Conservation (phyloP, 371 early-diverging fungal species). For the Caulochytrium protostelioides region DNA sequence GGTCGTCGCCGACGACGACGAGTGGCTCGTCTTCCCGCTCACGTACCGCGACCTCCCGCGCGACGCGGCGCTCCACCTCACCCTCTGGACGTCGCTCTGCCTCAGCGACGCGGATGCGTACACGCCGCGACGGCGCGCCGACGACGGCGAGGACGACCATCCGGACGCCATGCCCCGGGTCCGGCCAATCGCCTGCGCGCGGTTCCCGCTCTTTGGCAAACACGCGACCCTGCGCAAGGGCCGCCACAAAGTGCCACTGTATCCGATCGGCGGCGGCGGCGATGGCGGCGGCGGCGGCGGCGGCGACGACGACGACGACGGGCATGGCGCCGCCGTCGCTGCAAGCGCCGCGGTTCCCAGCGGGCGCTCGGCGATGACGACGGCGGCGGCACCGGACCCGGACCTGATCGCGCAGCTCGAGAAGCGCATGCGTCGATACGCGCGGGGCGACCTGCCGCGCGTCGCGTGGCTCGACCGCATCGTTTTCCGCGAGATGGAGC, state of each 20-base stretch:
- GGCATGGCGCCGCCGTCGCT: background rate
- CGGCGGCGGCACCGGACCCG: background rate
- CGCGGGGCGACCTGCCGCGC: constrained; percentile 57
- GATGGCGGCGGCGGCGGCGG: background rate
- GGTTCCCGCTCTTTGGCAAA: constrained; percentile 50
- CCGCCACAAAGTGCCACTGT: constrained; percentile 49
- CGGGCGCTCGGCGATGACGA: background rate
- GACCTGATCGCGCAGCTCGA: background rate
- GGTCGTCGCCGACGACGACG: constrained; percentile 48
- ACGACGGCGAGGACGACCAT: constrained; percentile 49
- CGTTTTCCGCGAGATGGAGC: constrained; percentile 59
- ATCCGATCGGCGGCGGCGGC: background rate
- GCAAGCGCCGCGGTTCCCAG: background rate
- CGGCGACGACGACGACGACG: background rate
- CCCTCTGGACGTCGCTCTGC: no score
- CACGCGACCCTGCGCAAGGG: constrained; percentile 62
- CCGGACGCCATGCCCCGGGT: constrained; percentile 39
- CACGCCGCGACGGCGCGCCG: no score
- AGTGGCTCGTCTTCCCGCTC: constrained; percentile 73
- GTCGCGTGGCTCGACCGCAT: constrained; percentile 80
- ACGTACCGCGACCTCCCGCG: constrained; percentile 62
- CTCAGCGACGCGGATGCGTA: no score
- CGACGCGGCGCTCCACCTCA: constrained; percentile 44
- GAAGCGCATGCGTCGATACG: constrained; percentile 56
- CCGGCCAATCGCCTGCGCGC: constrained; percentile 60